Conservation (phyloP, 441 rosid species). For the Populus hybrid region DNA sequence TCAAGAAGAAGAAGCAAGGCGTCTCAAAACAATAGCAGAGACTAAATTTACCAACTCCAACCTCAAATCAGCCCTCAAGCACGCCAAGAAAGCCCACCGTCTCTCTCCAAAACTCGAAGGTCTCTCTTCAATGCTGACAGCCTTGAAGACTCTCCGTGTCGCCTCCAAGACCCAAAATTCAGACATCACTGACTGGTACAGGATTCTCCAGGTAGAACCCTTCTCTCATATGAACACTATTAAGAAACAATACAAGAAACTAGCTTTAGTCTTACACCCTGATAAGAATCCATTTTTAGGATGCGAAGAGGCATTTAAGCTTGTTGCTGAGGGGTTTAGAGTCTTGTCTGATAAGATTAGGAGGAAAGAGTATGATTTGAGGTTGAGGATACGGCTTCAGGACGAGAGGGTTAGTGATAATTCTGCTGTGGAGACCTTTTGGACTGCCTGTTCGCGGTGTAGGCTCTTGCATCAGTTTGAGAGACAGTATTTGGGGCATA, state of each 20-base stretch:
- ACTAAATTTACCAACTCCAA: constrained; percentile 44
- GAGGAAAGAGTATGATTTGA: constrained; percentile 73
- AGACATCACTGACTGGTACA: constrained; percentile 58
- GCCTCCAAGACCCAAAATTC: constrained; percentile 29
- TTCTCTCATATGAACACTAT: constrained; percentile 62
- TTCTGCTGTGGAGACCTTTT: constrained; percentile 40
- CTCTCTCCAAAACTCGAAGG: constrained; percentile 56
- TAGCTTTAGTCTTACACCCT: constrained; percentile 65
- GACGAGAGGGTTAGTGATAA: constrained; percentile 40
- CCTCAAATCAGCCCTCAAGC: constrained; percentile 20
- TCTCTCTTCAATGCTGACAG: constrained; percentile 57
- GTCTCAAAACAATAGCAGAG: constrained; percentile 52
- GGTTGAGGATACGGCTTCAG: constrained; percentile 64
- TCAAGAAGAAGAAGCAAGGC: constrained; percentile 41
- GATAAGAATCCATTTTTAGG: constrained; percentile 63
- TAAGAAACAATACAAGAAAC: constrained; percentile 65
- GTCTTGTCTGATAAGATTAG: constrained; percentile 58
- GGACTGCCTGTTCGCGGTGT: constrained; percentile 68
- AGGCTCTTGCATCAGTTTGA: constrained; percentile 68
- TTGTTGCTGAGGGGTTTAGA: constrained; percentile 72
- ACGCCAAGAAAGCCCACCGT: constrained; percentile 58
- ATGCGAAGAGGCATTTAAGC: constrained; percentile 84
- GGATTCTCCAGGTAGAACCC: constrained; percentile 77
- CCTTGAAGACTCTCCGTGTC: constrained; percentile 49
- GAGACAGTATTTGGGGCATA: constrained; percentile 62